A percentile compares a stretch with the other conserved stretches of the same genome.
Evolutionary conservation across 768 basidiomycete genomes (phyloP).

Genomic region (Paxillus involutus): DNA sequence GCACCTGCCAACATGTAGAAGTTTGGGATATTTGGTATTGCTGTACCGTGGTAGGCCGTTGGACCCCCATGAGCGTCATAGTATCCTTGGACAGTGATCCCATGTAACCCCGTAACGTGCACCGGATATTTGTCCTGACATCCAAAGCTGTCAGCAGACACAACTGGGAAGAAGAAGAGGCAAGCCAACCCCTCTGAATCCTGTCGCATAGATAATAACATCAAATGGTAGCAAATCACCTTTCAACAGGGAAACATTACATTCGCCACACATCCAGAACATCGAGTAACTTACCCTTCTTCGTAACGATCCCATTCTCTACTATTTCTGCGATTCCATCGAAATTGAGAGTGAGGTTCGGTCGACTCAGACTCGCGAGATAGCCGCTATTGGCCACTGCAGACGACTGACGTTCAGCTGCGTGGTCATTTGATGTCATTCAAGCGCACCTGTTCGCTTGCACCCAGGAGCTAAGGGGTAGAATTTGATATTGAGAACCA

Average conservation of each 20-base stretch:
- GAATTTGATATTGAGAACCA: too few relatives aligned
- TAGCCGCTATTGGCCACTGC: conserved; percentile 30
- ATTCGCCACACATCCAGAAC: background rate
- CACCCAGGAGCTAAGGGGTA: conserved; percentile 52
- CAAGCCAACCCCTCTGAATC: conserved; percentile 27
- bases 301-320: conserved; percentile 23
- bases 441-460: conserved; percentile 42
- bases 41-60: conserved; percentile 32
- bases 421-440: background rate
- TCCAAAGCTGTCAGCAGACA: background rate
- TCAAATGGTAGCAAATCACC: conserved; percentile 33
- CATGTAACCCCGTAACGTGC: conserved; percentile 23
- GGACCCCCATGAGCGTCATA: conserved; percentile 31
- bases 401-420: background rate
- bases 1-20: conserved; percentile 33
- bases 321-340: conserved; percentile 20
- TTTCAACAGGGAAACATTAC: conserved; percentile 3
- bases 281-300: conserved; percentile 13
- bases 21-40: conserved; percentile 37
- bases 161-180: background rate
- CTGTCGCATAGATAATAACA: conserved; percentile 34
- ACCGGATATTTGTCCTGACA: conserved; percentile 21
- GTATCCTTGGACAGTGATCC: conserved; percentile 25
- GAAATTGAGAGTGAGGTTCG: conserved; percentile 25
- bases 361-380: conserved; percentile 19